Evolutionary conservation across 169 alveolate genomes (phyloP).

Genomic region (Fabrea salina): DNA sequence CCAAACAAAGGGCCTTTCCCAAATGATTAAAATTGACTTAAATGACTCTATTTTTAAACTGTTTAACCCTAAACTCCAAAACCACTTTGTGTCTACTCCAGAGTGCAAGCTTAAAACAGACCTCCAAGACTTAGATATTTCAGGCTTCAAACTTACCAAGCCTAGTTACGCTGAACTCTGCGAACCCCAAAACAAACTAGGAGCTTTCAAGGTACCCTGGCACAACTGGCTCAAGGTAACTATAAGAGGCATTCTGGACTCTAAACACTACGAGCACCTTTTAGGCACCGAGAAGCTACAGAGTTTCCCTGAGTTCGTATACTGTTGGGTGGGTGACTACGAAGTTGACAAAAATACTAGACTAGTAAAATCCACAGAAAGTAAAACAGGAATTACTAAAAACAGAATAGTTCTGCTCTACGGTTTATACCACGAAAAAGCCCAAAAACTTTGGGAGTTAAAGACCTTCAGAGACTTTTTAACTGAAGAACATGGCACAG

Average conservation of each 20-base stretch:
- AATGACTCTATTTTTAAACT: not conserved
- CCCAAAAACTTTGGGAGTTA: slow-evolving; percentile 45
- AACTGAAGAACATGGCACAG: slow-evolving; percentile 39
- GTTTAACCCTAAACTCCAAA: not conserved
- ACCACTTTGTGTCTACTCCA: not conserved
- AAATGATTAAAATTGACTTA: not conserved
- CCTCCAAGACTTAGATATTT: not conserved
- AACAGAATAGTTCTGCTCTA: slow-evolving; percentile 28
- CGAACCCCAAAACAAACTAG: not conserved
- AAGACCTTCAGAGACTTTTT: slow-evolving; percentile 44
- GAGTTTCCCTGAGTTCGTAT: slow-evolving; percentile 48
- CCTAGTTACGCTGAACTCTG: slow-evolving; percentile 15
- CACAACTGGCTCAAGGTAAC: slow-evolving; percentile 46
- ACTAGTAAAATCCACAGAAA: slow-evolving; percentile 37
- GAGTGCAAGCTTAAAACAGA: not conserved
- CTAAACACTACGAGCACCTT: slow-evolving; percentile 53
- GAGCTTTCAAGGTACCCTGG: not conserved
- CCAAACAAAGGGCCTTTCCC: not conserved
- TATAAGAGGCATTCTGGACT: slow-evolving; percentile 53
- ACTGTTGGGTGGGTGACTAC: slow-evolving; percentile 54
- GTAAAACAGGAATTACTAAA: slow-evolving; percentile 34
- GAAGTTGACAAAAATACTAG: slow-evolving; percentile 41
- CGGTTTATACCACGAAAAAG: slow-evolving; percentile 18
- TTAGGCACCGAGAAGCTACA: not conserved
- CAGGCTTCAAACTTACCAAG: not conserved